These are phyloP conservation scores for Apiotrichum porosum DNA, from an alignment of 1,284 basidiomycete species.

Conservation along the genomic window DNA sequence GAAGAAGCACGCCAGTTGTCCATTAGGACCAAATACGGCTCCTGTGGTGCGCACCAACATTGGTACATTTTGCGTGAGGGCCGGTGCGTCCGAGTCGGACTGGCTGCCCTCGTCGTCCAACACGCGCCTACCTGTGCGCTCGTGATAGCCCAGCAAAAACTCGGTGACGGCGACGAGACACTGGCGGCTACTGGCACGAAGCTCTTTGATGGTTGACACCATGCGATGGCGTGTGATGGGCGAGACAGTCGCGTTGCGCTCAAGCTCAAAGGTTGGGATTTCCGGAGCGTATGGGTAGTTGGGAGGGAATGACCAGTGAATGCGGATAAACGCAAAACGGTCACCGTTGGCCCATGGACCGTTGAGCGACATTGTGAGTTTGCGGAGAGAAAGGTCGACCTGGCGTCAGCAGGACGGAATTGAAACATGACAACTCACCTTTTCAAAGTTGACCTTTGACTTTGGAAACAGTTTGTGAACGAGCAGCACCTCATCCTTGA, in stretches of 20 bases:
- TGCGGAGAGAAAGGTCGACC: conserved; percentile 73
- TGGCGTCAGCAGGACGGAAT: conserved; percentile 36
- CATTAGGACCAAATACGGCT: conserved; percentile 72
- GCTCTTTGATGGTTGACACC: conserved; percentile 64
- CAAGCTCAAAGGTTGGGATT: conserved; percentile 72
- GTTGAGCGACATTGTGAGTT: conserved; percentile 77
- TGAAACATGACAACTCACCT: conserved; percentile 52
- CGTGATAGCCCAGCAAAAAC: conserved; percentile 63
- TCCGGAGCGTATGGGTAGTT: conserved; percentile 69
- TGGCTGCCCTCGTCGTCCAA: conserved; percentile 44
- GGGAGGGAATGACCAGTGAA: conserved; percentile 84
- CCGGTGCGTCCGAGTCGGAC: conserved; percentile 33
- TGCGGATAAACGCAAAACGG: conserved; percentile 59
- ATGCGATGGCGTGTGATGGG: conserved; percentile 70
- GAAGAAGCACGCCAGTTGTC: conserved; percentile 80
- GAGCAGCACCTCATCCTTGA: conserved; percentile 80
- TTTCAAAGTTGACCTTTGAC: conserved; percentile 76
- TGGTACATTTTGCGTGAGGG: conserved; percentile 35
- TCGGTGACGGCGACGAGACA: conserved; percentile 75
- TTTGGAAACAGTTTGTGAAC: conserved; percentile 65
- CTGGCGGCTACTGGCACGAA: conserved; percentile 65
- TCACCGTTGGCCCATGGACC: conserved; percentile 82
- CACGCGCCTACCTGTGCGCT: conserved; percentile 32
- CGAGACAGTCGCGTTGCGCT: conserved; percentile 73
- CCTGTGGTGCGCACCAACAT: conserved; percentile 43